Evolutionary conservation across 345 rosid genomes (phyloP).

Genomic region (Populus simonii): DNA sequence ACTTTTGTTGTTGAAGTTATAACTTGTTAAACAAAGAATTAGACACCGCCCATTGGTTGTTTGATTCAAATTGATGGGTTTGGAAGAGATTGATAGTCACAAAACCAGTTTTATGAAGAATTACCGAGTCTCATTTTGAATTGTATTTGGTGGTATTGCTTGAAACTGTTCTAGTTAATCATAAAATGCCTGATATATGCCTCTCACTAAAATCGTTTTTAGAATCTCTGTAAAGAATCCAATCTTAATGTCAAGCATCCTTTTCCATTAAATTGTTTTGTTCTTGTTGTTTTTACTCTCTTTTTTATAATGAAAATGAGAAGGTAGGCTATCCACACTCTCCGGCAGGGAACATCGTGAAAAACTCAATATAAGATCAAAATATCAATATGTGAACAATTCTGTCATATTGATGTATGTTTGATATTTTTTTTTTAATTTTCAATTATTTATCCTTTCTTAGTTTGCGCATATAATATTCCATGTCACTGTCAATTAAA

Average conservation of each 20-base stretch:
- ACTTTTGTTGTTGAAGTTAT: neutral
- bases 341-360: neutral
- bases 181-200: neutral
- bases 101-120: neutral
- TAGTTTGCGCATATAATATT: constrained; percentile 4
- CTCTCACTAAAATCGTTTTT: neutral
- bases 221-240: neutral
- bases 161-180: neutral
- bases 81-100: neutral
- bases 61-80: neutral
- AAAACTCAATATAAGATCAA: neutral
- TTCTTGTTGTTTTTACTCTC: neutral
- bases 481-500: constrained; percentile 13
- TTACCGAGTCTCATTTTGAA: neutral
- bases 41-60: neutral
- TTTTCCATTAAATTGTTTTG: neutral
- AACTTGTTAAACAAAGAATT: neutral
- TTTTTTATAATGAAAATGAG: too few relatives aligned
- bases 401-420: neutral
- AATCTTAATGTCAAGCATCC: neutral
- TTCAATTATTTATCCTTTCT: constrained; percentile 3
- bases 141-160: neutral
- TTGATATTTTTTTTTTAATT: neutral
- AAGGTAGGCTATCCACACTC: too few relatives aligned
- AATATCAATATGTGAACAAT: neutral